Evolutionary conservation across 192 early-diverging fungal genomes (phyloP), one percentile per base, ranked within the genome.

Genomic region (Chytriomyces confervae): DNA sequence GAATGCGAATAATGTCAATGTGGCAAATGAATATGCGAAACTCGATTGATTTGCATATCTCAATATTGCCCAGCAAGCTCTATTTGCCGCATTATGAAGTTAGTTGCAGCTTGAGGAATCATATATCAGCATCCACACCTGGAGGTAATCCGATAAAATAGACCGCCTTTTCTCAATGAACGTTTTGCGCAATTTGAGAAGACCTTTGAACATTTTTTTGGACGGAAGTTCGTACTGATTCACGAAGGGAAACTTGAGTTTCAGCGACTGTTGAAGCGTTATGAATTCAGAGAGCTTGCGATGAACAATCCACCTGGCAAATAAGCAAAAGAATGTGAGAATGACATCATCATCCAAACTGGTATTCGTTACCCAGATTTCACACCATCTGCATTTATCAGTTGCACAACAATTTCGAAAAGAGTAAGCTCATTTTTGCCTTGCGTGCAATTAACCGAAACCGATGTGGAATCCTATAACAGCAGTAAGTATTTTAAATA

Each of bases 271-370:
- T 76, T 98, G 95, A 75, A 98, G 81, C 0, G 88, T 84, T 66
- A 90, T 88, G 80, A 98, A 97, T 82, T 98, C 95, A n/a, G 89
- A 89, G 80, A 94, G 95, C 4, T 95, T 82, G 7, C 94, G 86
- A 2, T 45, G 29, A 20, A 87, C 66, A 36, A 79, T 68, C 85
- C 85, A 86, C 7, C 69, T 78, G 60, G 3, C 13, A 57, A 57
- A 57, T 57, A 20, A 57, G 13, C 20, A 57, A 20, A 13, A 57
- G 16, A 5, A 20, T 1, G 53, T 20, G 69, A 29, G 13, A 57
- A n/a, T 57, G 16, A 53, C 23, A 1, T 27, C 78, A 11, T 64
- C 61, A 23, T 72, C 9, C 53, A 57, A 50, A 24, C 50, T 5
- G 50, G 57, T 47, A 20, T 45, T 47, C 3, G 11, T 57, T 62